Evolutionary conservation across 768 basidiomycete species (phyloP), one percentile per base, ranked within the genome.

Genomic region (Lactarius tabidus): DNA sequence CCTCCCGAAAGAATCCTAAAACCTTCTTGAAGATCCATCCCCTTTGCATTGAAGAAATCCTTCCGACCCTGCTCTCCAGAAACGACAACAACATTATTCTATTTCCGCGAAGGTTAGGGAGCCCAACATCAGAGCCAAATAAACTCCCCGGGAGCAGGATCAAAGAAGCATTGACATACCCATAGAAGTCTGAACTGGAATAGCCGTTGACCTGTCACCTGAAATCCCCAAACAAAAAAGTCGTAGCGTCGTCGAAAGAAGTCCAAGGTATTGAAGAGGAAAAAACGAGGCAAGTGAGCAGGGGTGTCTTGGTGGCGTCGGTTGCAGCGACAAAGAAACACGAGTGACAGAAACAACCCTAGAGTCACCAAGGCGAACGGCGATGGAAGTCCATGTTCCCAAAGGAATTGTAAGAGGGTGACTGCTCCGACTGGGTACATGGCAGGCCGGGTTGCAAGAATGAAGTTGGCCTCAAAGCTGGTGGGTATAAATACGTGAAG

Each of bases 1-100:
- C 87, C 89, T 58, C 89, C 90, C 57, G 88, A 89, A 66, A 92
- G 81, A 71, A 89, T 83, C 71, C 85, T 88, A 79, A 90, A 91
- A 6, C 89, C 90, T 77, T 90, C 88, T 48, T 85, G 86, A 58
- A 92, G 81, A 74, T 91, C 88, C 67, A 92, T 83, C 26, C 82
- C 82, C 75, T 84, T 85, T 62, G 87, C 84, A 3, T 81, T 80
- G 71, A 91, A 89, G 75, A 91, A 91, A 3, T 84, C 80, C 62
- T 83, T 81, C 62, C 90, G 79, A 18, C 84, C 90, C 38, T 78
- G 80, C 72, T 90, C 87, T 59, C 90, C 90, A 45, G 90, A 91
- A 45, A 91, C 82, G 38, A 87, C 89, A 59, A 92, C 80, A 69
- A 92, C 88, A 4, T 81, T 85, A 68, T 87, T 85, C 89, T 91